phyloP scores from a whole-genome alignment of 1,284 basidiomycete genomes.

The Ganoderma lingzhi region DNA sequence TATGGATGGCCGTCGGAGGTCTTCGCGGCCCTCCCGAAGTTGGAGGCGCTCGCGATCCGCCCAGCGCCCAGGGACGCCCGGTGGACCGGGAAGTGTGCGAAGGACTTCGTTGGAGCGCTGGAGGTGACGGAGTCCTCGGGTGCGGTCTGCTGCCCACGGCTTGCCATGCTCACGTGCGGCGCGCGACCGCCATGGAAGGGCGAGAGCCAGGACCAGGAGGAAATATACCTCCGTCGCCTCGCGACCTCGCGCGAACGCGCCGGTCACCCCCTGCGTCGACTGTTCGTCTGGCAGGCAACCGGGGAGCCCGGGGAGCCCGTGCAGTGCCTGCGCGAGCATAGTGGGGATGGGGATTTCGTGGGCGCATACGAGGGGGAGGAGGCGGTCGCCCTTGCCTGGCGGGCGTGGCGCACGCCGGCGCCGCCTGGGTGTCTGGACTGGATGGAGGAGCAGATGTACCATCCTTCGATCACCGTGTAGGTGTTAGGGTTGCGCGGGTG shows the following conservation, averaged over 20 bases:
- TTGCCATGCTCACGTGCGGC: background rate
- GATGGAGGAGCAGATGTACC: constrained; percentile 6
- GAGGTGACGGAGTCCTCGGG: background rate
- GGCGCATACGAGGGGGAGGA: background rate
- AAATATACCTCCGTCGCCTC: background rate
- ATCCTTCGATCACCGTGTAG: constrained; percentile 1
- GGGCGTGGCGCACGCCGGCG: background rate
- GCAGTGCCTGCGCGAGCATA: background rate
- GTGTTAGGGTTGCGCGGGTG: background rate
- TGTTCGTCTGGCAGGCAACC: background rate
- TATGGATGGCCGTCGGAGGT: background rate
- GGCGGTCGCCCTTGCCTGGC: background rate
- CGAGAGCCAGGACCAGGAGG: background rate
- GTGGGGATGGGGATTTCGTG: background rate
- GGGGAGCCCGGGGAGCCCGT: background rate
- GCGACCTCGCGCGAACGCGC: background rate
- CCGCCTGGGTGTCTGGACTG: background rate
- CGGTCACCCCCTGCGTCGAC: background rate
- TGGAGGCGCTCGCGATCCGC: background rate
- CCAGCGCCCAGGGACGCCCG: background rate
- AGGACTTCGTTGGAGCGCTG: background rate
- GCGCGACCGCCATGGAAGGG: background rate
- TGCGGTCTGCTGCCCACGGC: background rate
- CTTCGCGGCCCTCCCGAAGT: background rate
- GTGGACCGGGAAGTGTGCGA: background rate